Evolutionary conservation across 352 stramenopile species (phyloP), one percentile per base, ranked within the genome.

Genomic region (Pythium aquatile): DNA sequence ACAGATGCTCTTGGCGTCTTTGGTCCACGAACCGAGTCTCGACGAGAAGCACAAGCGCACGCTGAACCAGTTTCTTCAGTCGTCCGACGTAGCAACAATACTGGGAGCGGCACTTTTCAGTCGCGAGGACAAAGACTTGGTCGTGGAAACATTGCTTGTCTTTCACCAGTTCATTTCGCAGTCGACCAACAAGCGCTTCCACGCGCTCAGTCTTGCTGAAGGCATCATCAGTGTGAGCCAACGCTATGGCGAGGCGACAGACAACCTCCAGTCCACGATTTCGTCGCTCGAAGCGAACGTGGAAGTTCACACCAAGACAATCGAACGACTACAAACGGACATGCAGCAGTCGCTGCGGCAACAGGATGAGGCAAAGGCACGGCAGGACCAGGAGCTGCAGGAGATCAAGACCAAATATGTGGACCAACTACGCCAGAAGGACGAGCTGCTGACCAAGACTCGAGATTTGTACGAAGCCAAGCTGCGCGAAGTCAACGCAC

Each of bases 301-400:
- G 28, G 78, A 79, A 46, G 66, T 73, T 6, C 83, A 77, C 63
- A 54, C 63, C 1, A 82, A 81, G 47, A 74, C 68, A 14, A 70
- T 87, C 16, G 78, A 88, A 35, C 78, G 80, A 20, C 55, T 92
- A 8, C 79, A 91, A 55, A 49, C 33, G 17, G 78, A 92, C 39
- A 72, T 91, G 28, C 76, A 90, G 57, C 77, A 85, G 63, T 79
- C 81, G 29, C 35, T 89, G 20, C 75, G 75, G 5, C 37, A 77
- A 5, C 79, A 90, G 58, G 77, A 89, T 46, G 75, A 87, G 28
- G 60, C 77, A 2, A 88, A 87, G 48, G 53, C 64, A 5, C 72
- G 85, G 14, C 81, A 92, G 52, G 78, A 92, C n/a, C 77, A 86
- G 55, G 80, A 85, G 28, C 62, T 93, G 5, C 77, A 89, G 58